Evolutionary conservation across 202 grass and related monocot genomes (phyloP).

Genomic region (Eragrostis tef): DNA sequence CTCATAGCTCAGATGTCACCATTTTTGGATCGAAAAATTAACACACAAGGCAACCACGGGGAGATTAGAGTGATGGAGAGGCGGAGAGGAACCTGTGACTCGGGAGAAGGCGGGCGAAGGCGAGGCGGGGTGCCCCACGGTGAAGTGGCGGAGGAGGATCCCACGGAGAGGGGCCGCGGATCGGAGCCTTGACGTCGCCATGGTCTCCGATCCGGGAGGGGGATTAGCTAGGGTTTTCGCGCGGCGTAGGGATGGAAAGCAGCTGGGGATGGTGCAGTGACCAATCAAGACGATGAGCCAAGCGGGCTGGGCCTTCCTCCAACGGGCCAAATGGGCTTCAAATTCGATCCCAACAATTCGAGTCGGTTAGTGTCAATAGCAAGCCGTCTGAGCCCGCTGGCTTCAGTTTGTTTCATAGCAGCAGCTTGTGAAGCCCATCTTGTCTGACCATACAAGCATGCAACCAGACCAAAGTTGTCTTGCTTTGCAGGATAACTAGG

Average conservation of each 20-base stretch:
- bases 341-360: neutral
- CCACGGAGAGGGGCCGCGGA: conserved; percentile 47
- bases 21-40: conserved; percentile 14
- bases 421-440: conserved; percentile 68
- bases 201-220: conserved; percentile 14
- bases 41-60: neutral
- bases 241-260: neutral
- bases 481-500: conserved; percentile 33
- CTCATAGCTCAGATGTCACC: neutral
- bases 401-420: conserved; percentile 61
- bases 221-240: conserved; percentile 44
- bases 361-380: neutral
- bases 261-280: neutral
- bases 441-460: conserved; percentile 45
- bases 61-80: neutral
- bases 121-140: neutral
- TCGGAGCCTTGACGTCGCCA: conserved; percentile 56
- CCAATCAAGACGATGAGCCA: neutral
- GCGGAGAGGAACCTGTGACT: conserved; percentile 41
- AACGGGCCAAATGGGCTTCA: neutral
- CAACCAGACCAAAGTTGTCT: neutral
- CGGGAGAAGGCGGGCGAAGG: conserved; percentile 12
- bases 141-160: conserved; percentile 44
- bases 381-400: conserved; percentile 6
- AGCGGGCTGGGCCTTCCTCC: conserved; percentile 1